Evolutionary conservation across 345 rosid genomes (phyloP).

Genomic region (Syzygium oleosum): DNA sequence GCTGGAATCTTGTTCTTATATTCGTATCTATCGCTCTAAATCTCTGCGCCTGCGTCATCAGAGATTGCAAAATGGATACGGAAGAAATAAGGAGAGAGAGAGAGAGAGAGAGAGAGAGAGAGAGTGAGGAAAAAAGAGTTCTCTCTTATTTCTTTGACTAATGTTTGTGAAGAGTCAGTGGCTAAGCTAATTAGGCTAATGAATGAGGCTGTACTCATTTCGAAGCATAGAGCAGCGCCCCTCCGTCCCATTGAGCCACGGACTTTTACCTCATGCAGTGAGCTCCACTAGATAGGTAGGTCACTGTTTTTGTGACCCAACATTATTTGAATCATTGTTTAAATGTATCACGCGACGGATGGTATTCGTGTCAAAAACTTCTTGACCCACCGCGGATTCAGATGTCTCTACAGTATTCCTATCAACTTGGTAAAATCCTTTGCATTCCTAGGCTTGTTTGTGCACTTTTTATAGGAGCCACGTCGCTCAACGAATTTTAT

Average conservation of each 20-base stretch:
- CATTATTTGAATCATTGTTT: neutral
- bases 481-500: neutral
- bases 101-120: neutral
- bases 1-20: neutral
- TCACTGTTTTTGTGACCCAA: neutral
- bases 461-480: neutral
- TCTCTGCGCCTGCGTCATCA: neutral
- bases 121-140: neutral
- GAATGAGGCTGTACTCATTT: neutral
- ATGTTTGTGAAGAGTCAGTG: neutral
- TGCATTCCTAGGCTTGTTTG: neutral
- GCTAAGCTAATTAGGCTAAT: neutral
- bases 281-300: neutral
- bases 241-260: neutral
- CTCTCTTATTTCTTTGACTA: neutral
- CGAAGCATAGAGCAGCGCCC: neutral
- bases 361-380: neutral
- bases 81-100: neutral
- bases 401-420: neutral
- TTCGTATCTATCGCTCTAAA: neutral
- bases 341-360: neutral
- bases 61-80: neutral
- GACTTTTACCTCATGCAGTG: neutral
- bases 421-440: neutral
- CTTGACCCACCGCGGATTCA: neutral